These are phyloP conservation scores for Curvularia eragrostidis DNA, from an alignment of 2,329 filamentous ascomycete species.

Conservation along the genomic window DNA sequence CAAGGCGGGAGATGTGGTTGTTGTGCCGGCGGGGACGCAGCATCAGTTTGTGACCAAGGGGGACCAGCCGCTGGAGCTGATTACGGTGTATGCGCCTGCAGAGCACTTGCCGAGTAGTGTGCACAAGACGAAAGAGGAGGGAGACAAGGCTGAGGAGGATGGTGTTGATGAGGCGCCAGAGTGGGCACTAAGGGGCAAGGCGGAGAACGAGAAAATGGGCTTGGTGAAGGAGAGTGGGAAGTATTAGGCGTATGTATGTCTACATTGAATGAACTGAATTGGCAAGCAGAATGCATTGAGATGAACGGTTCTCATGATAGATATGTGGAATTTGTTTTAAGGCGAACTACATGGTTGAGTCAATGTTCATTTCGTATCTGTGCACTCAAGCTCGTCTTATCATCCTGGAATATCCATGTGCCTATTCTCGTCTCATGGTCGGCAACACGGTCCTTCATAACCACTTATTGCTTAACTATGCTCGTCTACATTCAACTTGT, in stretches of 20 bases:
- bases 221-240: slow-evolving; percentile 57
- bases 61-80: slow-evolving; percentile 64
- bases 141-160: slow-evolving; percentile 67
- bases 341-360: background rate
- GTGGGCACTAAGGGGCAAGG: slow-evolving; percentile 65
- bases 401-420: too few species aligned
- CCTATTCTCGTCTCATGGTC: too few species aligned
- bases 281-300: background rate
- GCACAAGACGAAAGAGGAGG: slow-evolving; percentile 68
- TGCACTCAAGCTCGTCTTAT: too few species aligned
- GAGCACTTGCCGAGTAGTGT: slow-evolving; percentile 67
- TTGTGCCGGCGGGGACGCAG: slow-evolving; percentile 70
- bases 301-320: background rate
- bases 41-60: slow-evolving; percentile 71
- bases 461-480: too few species aligned
- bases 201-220: slow-evolving; percentile 63
- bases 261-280: background rate
- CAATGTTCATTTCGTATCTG: too few species aligned
- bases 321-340: background rate
- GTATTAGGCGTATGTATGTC: slow-evolving; percentile 21
- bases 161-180: slow-evolving; percentile 66
- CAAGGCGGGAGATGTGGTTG: slow-evolving; percentile 63
- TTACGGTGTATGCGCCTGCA: slow-evolving; percentile 68
- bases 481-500: too few species aligned
- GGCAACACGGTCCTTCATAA: too few species aligned